Conservation (phyloP, 352 stramenopile genomes). For the Elongisporangium undulatum region DNA sequence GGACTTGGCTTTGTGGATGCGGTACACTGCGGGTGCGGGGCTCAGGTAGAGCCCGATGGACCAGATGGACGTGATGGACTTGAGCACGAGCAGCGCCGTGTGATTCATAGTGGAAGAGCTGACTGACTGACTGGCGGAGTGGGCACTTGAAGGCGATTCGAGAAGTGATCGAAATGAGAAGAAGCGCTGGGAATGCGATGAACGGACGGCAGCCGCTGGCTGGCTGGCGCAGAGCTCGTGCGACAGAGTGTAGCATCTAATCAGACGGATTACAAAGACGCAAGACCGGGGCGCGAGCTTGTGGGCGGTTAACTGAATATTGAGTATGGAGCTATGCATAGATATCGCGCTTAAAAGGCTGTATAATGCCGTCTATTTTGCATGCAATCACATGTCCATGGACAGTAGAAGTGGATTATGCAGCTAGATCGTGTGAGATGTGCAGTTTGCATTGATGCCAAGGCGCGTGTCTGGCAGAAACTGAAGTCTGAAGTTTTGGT, state of each 20-base stretch:
- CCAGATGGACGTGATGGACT: slow-evolving; percentile 11
- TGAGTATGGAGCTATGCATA: no score
- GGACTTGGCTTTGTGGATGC: slow-evolving; percentile 11
- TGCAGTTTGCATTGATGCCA: no score
- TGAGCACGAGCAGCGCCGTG: slow-evolving; percentile 10
- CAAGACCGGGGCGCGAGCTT: neutral
- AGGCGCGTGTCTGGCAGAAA: neutral
- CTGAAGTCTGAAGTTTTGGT: neutral
- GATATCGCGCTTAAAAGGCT: no score
- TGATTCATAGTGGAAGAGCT: neutral
- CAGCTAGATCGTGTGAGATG: no score
- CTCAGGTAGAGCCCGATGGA: slow-evolving; percentile 14
- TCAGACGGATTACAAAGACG: neutral
- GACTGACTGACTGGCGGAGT: no score
- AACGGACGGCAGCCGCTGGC: neutral
- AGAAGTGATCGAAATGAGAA: neutral
- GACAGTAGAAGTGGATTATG: no score
- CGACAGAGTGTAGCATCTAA: neutral
- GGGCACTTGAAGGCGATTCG: neutral
- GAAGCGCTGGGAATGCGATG: neutral
- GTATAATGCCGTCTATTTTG: neutral
- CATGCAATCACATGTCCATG: no score
- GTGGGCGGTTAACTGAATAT: neutral
- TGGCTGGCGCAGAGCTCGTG: neutral
- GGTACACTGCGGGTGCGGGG: slow-evolving; percentile 10